Percentiles rank a stretch among this genome's conserved stretches.
Conservation (phyloP, 140 eudicot species). For the Cichorium intybus region DNA sequence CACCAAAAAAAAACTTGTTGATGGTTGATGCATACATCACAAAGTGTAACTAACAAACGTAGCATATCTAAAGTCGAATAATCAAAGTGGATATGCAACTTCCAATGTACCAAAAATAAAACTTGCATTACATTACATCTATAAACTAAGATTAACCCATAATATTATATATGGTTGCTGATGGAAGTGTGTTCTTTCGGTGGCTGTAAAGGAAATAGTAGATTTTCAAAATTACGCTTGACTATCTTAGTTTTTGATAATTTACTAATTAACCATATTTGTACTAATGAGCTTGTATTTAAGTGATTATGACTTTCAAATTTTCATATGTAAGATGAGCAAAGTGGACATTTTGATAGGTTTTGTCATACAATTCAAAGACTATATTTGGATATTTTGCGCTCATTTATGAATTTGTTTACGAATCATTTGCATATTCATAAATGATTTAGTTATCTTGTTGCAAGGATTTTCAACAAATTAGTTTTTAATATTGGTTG, state of each 20-base stretch:
- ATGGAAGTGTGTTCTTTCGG: background rate
- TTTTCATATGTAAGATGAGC: background rate
- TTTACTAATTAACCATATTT: background rate
- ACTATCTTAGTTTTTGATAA: background rate
- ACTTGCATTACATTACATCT: no score
- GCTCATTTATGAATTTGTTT: background rate
- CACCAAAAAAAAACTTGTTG: slow-evolving; percentile 4
- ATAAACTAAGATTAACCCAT: no score
- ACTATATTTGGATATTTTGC: background rate
- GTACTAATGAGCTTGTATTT: background rate
- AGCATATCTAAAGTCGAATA: background rate
- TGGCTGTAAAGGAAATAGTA: background rate
- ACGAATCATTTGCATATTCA: background rate
- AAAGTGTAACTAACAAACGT: no score
- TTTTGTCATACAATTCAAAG: background rate
- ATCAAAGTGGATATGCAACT: background rate
- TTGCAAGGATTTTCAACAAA: background rate
- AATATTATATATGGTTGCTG: no score
- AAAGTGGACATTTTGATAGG: background rate
- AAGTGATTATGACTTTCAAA: no score
- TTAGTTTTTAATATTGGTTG: background rate
- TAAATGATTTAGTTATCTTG: background rate
- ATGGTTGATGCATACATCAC: background rate
- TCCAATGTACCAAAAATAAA: background rate
- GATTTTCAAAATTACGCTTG: background rate